Percentiles rank a stretch among this genome's conserved stretches.
Conservation (phyloP, 1,284 basidiomycete genomes). For the Trichosporon asahii region DNA sequence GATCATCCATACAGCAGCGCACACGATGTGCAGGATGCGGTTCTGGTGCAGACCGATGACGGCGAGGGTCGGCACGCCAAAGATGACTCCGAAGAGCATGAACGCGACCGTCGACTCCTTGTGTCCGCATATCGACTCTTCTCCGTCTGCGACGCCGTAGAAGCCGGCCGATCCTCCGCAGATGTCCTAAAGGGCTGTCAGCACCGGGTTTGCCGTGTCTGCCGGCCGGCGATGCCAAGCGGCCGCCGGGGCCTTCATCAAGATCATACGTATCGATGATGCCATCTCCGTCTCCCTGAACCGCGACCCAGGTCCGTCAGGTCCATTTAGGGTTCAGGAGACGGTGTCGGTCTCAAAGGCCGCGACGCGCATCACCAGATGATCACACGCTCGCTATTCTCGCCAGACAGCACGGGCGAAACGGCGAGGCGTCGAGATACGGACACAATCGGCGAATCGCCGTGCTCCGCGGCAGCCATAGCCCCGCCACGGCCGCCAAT, state of each 20-base stretch:
- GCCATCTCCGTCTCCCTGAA: background rate
- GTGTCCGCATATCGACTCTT: background rate
- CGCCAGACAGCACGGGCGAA: background rate
- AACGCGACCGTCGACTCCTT: background rate
- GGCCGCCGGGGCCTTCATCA: too few relatives aligned
- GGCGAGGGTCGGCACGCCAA: conserved; percentile 67
- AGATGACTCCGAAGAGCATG: conserved; percentile 7
- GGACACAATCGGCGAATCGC: background rate
- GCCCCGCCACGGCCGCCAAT: background rate
- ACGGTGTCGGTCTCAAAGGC: background rate
- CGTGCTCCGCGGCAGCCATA: background rate
- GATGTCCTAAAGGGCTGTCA: background rate
- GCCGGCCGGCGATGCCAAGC: background rate
- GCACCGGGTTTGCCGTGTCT: background rate
- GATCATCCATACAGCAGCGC: conserved; percentile 56
- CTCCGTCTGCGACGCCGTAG: background rate
- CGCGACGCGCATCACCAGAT: background rate
- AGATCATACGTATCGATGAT: background rate
- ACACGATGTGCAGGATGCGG: conserved; percentile 63
- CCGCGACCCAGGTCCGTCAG: background rate
- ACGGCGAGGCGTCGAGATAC: background rate
- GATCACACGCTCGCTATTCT: background rate
- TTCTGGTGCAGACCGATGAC: conserved; percentile 71
- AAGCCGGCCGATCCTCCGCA: background rate
- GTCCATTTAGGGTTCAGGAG: background rate